Conservation (phyloP, 768 basidiomycete genomes). For the Agrocybe chaxingu region DNA sequence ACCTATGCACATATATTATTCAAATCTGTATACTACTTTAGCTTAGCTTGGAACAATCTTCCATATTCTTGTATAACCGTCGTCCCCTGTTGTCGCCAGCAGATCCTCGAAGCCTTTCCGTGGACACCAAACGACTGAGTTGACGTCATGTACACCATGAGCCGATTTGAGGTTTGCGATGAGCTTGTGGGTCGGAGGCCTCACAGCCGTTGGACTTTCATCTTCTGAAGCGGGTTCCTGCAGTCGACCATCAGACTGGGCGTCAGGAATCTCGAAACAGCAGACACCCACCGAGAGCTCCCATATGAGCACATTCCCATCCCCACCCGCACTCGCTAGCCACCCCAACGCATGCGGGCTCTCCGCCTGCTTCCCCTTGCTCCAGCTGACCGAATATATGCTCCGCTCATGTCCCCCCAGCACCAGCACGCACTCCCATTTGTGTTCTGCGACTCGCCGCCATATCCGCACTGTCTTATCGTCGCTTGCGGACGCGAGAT, state of each 20-base stretch:
- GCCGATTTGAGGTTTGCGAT: constrained; percentile 59
- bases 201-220: constrained; percentile 4
- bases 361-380: constrained; percentile 31
- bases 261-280: background rate
- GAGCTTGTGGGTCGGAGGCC: constrained; percentile 33
- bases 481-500: constrained; percentile 86
- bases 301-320: constrained; percentile 83
- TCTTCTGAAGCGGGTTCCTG: constrained; percentile 25
- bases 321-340: constrained; percentile 82
- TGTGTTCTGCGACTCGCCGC: constrained; percentile 59
- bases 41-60: constrained; percentile 17
- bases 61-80: constrained; percentile 84
- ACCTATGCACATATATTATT: too few species aligned
- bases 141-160: constrained; percentile 85
- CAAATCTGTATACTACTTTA: too few species aligned
- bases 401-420: constrained; percentile 67
- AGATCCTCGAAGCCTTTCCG: constrained; percentile 59
- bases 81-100: constrained; percentile 84
- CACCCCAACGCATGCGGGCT: constrained; percentile 53
- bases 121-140: constrained; percentile 82
- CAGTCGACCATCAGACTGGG: background rate
- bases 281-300: constrained; percentile 53
- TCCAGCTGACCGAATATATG: constrained; percentile 83
- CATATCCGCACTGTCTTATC: constrained; percentile 83
- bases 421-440: constrained; percentile 61